Base-by-base conservation (phyloP, 2,329 filamentous ascomycete genomes). In the Diaporthe sp. region DNA sequence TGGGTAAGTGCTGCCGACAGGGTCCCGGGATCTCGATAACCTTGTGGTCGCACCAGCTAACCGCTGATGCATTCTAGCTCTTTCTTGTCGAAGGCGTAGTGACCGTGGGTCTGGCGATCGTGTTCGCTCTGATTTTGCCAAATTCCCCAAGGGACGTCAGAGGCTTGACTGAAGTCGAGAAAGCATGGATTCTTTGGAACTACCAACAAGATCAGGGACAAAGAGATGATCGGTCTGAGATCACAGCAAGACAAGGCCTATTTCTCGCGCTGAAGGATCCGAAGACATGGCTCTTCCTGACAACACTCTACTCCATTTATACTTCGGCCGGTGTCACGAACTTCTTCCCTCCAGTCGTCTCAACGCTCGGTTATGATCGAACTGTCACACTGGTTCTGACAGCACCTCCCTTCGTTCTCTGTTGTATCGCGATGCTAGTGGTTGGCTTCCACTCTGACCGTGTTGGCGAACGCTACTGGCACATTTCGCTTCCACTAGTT, bases 61-160 rank as follows among this genome's bases (percentile, higher is more conserved):
- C 39, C 55, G 79, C 75, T 79, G 12, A 25, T 30, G 37, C 12
- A 12, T 30, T 9, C 22, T 61, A 63, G 58, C 58, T 63, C 9
- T 81, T 81, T 73, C 79, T 81, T 35, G 77, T 81, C 27, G 77
- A 81, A 71, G 79, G 79, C 25, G 73, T 76, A 35, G 12, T 77
- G 17, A 79, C 79, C 12, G 73, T 79, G 19, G 70, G 68, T 22
- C 37, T 63, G 13, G 58, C 58, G 13, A 12, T 63, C 1, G 8
- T 44, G n/a, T 63, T 63, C 25, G 58, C 58, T 30, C 25, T 63
- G 37, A 12, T 44, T 32, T 15, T 63, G 3, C 58, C 58, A 2
- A 63, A 63, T 32, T 44, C 58, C 15, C 58, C 58, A 9, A 44
- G 15, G 25, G 25, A 44, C 12, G 4, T 63, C 25, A 63, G 15